Evolutionary conservation across 139 green algal genomes (phyloP), one percentile per base, ranked within the genome.

Genomic region (Axilococcus clingmanii): DNA sequence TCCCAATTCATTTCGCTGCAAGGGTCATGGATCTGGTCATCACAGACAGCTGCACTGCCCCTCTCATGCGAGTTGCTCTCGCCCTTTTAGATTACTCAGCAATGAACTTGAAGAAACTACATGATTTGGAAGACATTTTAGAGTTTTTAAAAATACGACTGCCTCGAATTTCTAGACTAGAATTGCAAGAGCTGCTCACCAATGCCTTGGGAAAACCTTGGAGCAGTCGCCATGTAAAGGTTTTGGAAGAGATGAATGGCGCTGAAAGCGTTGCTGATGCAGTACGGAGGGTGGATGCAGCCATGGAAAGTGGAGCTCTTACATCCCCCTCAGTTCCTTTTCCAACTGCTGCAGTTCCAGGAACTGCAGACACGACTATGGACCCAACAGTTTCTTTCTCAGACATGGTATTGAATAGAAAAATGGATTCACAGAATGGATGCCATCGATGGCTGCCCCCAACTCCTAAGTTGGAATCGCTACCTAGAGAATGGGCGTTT

Each of bases 21-120:
- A 50, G 82, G 4, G 62, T 89, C n/a, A 77, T 90, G 66, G 82
- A 90, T 35, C 64, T 84, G 31, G 50, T 91, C 16, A 56, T 90
- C 33, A 71, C 64, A 0, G 78, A 79, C 46, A 57, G 56, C 52
- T 77, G 70, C 44, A 65, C 75, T 15, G 59, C 68, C n/a, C 57
- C 75, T 22, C 57, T 89, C 34, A 74, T 89, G 43, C 84, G 76
- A 67, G 69, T 82, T 22, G 72, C 72, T 1, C 47, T 83, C 24
- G 53, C 51, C 0, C 34, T 90, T 7, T 48, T 90, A 46, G 20
- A 30, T 23, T 29, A 8, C 5, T 69, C 53, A 15, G 57, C 76
- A 48, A 5, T 24, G 15, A 30, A n/a, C 34, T 59, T 89, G 54
- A 44, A 78, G 25, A 40, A 28, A 15, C 63, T 79, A 59, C 15